A percentile compares a stretch with the other conserved stretches of the same genome.
These are phyloP conservation scores for Pyricularia grisea DNA, from an alignment of 2,329 filamentous ascomycete species.

Conservation along the genomic window DNA sequence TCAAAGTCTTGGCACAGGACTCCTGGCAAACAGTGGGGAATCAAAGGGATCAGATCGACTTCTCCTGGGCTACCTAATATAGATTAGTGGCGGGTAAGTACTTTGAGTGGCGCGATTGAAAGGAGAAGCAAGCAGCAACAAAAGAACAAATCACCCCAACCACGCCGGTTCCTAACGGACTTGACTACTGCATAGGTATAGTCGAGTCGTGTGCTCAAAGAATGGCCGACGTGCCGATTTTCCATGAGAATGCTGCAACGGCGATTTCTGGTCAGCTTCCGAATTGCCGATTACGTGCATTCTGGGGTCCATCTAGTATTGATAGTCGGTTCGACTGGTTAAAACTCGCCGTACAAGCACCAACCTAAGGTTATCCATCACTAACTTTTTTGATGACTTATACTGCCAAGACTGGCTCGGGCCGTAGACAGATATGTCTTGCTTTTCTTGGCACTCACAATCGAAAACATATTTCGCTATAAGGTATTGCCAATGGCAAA, in stretches of 20 bases:
- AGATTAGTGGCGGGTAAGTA: not conserved
- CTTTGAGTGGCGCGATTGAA: not conserved
- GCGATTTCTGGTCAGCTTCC: not conserved
- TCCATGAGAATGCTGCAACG: not conserved
- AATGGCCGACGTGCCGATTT: not conserved
- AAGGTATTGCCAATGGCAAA: not conserved
- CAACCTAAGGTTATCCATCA: not conserved
- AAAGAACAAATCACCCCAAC: not conserved
- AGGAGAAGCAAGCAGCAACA: not conserved
- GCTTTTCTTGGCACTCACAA: not conserved
- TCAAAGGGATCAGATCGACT: not conserved
- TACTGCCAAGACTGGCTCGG: not conserved
- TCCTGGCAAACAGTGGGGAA: not conserved
- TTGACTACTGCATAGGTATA: not conserved
- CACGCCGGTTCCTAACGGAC: not conserved
- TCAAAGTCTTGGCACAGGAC: not conserved
- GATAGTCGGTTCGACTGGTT: not conserved
- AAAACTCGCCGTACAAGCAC: not conserved
- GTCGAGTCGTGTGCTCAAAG: not conserved
- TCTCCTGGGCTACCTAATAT: not conserved
- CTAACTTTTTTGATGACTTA: not conserved
- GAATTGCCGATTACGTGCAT: not conserved
- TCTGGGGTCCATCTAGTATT: not conserved
- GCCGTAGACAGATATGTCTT: not conserved
- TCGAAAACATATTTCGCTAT: not conserved